A percentile compares a stretch with the other conserved stretches of the same genome.
Conservation (phyloP, 2,329 filamentous ascomycete species). For the Botryotinia calthae region DNA sequence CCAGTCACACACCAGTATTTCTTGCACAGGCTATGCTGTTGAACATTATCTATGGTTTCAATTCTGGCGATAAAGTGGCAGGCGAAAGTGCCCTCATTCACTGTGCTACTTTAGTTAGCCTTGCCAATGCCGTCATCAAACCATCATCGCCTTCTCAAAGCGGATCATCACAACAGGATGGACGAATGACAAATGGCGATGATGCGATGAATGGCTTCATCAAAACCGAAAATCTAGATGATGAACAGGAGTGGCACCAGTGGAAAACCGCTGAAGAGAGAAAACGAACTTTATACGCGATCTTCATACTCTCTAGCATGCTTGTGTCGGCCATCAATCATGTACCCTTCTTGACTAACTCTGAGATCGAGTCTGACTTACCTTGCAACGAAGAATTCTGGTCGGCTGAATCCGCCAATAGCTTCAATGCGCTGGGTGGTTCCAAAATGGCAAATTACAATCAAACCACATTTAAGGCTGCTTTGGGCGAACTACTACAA, state of each 20-base stretch:
- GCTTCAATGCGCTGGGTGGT: slow-evolving; percentile 77
- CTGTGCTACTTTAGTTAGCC: slow-evolving; percentile 83
- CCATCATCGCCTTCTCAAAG: slow-evolving; percentile 42
- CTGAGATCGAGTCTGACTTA: slow-evolving; percentile 83
- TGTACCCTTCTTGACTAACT: slow-evolving; percentile 86
- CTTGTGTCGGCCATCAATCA: slow-evolving; percentile 93
- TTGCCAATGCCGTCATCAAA: slow-evolving; percentile 77
- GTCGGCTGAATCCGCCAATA: slow-evolving; percentile 76
- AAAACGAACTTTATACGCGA: slow-evolving; percentile 86
- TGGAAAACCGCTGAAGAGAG: slow-evolving; percentile 90
- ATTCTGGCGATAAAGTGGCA: slow-evolving; percentile 86
- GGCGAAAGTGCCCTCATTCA: slow-evolving; percentile 92
- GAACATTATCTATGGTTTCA: slow-evolving; percentile 93
- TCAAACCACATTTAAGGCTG: slow-evolving; percentile 74
- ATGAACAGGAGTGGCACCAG: slow-evolving; percentile 76
- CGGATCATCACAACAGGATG: slow-evolving; percentile 41
- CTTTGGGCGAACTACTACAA: slow-evolving; percentile 75
- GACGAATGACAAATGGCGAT: slow-evolving; percentile 51
- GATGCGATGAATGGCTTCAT: slow-evolving; percentile 51
- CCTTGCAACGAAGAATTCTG: slow-evolving; percentile 94
- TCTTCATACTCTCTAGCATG: slow-evolving; percentile 89
- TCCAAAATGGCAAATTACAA: slow-evolving; percentile 65
- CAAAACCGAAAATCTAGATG: slow-evolving; percentile 46
- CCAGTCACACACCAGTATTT: slow-evolving; percentile 82
- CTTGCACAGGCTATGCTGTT: slow-evolving; percentile 95